Base-by-base conservation (phyloP, 306 rosid genomes). In the Quercus ilex region DNA sequence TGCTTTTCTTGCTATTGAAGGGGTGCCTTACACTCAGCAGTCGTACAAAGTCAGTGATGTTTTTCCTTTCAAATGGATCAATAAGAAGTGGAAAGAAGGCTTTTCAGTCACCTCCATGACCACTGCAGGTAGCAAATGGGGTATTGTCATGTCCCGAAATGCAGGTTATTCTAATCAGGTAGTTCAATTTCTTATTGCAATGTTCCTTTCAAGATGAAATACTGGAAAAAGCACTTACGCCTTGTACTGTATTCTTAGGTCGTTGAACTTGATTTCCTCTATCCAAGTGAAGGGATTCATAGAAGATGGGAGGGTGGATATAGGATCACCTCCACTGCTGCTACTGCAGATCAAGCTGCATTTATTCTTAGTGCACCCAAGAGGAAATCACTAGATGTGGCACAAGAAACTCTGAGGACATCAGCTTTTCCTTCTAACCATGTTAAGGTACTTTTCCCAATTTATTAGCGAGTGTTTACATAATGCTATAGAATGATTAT, bases 11-110 rank as follows among this genome's bases (percentile, higher is more conserved):
- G 35, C 74, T 38, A 71, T 65, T 80, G 73, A 41, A 85, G 88
- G 88, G 30, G 88, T 81, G 9, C 83, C 83, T 41, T 85, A 69
- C 58, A 85, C 88, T 78, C 88, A 85, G 78, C 88, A 85, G 74
- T 85, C 88, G n/a, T 85, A 85, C 83, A 85, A 85, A 81, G 88
- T 85, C 25, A 81, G 88, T 49, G 88, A 85, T 75, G 83, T 85
- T 65, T 85, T 85, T 74, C 88, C 88, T 7, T 85, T 81, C 83
- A 85, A 85, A 75, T 85, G 88, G 88, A 85, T 85, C 60, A 81
- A 81, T 64, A 85, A 81, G 78, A 85, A 85, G 78, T 85, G 88
- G 88, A 85, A 85, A 81, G 88, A 85, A 73, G 88, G 85, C 59
- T 85, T 85, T 72, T 85, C 65, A 23, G 88, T 85, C 19, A 85